These are phyloP conservation scores for Metschnikowia santaceciliae DNA, from an alignment of 805 yeast species.

Conservation along the genomic window DNA sequence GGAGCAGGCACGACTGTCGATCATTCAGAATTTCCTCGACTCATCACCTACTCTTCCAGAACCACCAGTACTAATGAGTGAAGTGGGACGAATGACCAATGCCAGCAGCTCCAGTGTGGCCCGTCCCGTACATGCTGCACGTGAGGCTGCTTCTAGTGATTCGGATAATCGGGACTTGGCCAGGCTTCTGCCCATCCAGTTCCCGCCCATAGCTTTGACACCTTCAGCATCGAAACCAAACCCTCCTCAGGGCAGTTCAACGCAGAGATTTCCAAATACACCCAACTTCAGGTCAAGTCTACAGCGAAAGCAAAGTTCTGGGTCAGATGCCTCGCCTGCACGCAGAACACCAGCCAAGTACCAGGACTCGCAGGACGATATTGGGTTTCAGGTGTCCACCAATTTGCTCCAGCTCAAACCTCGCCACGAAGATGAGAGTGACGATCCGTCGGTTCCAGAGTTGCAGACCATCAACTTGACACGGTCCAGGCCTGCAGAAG, in stretches of 20 bases:
- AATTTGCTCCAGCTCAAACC: background rate
- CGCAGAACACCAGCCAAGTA: constrained; percentile 1
- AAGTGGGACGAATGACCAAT: constrained; percentile 21
- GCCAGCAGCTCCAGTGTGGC: constrained; percentile 16
- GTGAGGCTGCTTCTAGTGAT: constrained; percentile 4
- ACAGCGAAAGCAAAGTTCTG: background rate
- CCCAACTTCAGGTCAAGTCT: constrained; percentile 9
- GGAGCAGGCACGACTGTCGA: constrained; percentile 25
- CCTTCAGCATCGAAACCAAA: constrained; percentile 4
- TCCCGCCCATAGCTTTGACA: constrained; percentile 8
- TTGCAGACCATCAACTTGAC: constrained; percentile 8
- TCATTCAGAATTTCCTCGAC: constrained; percentile 32
- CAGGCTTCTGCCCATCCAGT: constrained; percentile 16
- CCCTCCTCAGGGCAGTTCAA: constrained; percentile 4
- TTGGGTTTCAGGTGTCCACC: constrained; percentile 7
- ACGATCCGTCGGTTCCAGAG: constrained; percentile 12
- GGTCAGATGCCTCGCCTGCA: constrained; percentile 7
- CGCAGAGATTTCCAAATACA: constrained; percentile 12
- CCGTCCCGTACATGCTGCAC: background rate
- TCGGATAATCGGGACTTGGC: constrained; percentile 8
- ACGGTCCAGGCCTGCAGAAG: background rate
- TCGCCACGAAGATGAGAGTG: constrained; percentile 13
- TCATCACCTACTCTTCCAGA: constrained; percentile 44
- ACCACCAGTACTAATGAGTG: constrained; percentile 39
- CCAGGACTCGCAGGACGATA: constrained; percentile 5